Conservation (phyloP, 164 flowering plant species). For the Piper longum region DNA sequence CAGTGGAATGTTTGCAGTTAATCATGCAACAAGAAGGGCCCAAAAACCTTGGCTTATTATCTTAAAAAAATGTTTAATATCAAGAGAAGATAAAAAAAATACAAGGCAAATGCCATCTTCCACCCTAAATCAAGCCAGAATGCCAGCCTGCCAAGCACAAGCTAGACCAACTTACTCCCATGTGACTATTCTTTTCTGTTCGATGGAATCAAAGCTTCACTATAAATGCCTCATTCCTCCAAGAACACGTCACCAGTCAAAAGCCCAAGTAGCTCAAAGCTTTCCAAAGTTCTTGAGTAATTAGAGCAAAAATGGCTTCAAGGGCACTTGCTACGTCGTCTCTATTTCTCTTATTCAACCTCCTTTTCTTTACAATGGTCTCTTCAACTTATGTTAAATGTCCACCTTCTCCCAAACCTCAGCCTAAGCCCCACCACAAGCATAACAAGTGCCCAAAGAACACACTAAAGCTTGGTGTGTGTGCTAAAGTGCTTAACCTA, state of each 20-base stretch:
- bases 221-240: background rate
- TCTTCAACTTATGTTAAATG: conserved; percentile 23
- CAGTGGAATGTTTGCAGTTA: background rate
- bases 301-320: conserved; percentile 2
- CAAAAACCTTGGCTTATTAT: background rate
- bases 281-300: background rate
- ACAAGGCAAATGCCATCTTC: background rate
- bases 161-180: conserved; percentile 10
- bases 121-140: background rate
- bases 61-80: background rate
- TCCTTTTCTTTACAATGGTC: conserved; percentile 41
- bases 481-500: conserved; percentile 35
- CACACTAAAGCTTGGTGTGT: conserved; percentile 54
- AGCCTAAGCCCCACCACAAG: conserved; percentile 1
- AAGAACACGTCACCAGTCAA: background rate
- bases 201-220: background rate
- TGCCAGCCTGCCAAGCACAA: conserved; percentile 2
- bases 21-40: background rate
- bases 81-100: no score
- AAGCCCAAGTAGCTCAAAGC: background rate
- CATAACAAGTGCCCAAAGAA: conserved; percentile 38
- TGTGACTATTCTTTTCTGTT: conserved; percentile 4
- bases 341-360: conserved; percentile 36
- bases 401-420: conserved; percentile 21
- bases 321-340: conserved; percentile 12